Evolutionary conservation across 2,329 filamentous ascomycete species (phyloP).

Genomic region (Pseudodiploospora longispora): DNA sequence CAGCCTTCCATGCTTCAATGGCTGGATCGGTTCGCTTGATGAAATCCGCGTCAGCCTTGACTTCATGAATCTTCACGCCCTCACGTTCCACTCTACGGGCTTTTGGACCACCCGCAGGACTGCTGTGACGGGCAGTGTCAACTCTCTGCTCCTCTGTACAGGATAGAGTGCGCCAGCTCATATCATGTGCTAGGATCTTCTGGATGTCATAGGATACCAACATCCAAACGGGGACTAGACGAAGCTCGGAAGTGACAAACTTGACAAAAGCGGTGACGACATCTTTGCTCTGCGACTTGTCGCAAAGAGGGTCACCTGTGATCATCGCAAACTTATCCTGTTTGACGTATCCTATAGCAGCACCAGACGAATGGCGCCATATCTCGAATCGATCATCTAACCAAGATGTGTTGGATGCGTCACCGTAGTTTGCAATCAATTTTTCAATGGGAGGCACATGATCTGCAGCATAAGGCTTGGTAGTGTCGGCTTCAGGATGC

Average conservation of each 20-base stretch:
- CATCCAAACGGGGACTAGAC: constrained; percentile 79
- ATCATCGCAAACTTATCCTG: constrained; percentile 73
- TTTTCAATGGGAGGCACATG: constrained; percentile 70
- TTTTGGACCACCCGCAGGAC: constrained; percentile 57
- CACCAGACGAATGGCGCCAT: constrained; percentile 80
- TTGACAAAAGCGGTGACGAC: constrained; percentile 68
- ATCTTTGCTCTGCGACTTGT: constrained; percentile 64
- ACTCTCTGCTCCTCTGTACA: constrained; percentile 86
- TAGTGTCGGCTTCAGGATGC: constrained; percentile 80
- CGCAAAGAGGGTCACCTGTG: constrained; percentile 81
- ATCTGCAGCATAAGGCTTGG: constrained; percentile 35
- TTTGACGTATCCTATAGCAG: constrained; percentile 75
- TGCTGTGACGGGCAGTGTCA: constrained; percentile 63
- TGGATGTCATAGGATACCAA: constrained; percentile 74
- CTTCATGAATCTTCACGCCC: constrained; percentile 70
- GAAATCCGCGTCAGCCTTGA: constrained; percentile 62
- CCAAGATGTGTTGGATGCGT: constrained; percentile 91
- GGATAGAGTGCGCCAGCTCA: constrained; percentile 82
- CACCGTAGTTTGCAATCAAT: constrained; percentile 90
- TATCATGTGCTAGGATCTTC: constrained; percentile 67
- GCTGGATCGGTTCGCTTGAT: constrained; percentile 61
- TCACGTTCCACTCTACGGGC: constrained; percentile 73
- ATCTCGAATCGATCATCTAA: constrained; percentile 81
- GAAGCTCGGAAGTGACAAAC: constrained; percentile 60
- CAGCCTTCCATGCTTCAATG: constrained; percentile 70